Percentiles rank a stretch among this genome's conserved stretches.
These are phyloP conservation scores for Tetrahymena thermophila DNA, from an alignment of 73 alveolate species.

Conservation along the genomic window DNA sequence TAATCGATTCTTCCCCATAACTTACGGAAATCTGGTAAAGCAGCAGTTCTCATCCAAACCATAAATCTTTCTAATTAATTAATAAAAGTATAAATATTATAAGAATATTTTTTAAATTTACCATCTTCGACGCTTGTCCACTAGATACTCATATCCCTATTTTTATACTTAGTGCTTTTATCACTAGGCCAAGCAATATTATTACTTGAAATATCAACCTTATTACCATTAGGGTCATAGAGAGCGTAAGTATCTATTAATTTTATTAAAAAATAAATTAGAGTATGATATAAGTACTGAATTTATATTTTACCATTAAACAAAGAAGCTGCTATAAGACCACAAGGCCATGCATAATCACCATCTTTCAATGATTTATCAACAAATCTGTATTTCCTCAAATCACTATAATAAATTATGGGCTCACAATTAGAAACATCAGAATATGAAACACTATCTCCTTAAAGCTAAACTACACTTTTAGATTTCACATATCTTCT, in stretches of 20 bases:
- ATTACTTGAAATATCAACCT: slow-evolving; percentile 4
- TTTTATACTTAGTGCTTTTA: slow-evolving; percentile 64
- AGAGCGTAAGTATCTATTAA: not conserved
- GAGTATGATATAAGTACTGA: not conserved
- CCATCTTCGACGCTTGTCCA: slow-evolving; percentile 69
- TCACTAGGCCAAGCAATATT: slow-evolving; percentile 84
- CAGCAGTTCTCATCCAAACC: slow-evolving; percentile 93
- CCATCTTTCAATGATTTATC: slow-evolving; percentile 16
- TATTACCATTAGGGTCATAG: not conserved
- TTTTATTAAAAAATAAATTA: not conserved
- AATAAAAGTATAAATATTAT: too few relatives aligned
- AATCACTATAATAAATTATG: slow-evolving; percentile 46
- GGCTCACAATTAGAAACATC: slow-evolving; percentile 68
- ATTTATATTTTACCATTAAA: slow-evolving; percentile 61
- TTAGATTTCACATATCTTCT: slow-evolving; percentile 74
- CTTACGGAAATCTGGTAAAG: slow-evolving; percentile 79
- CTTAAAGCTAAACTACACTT: slow-evolving; percentile 61
- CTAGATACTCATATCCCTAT: slow-evolving; percentile 11
- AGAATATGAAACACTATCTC: slow-evolving; percentile 32
- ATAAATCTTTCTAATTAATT: slow-evolving; percentile 58
- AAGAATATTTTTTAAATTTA: not conserved
- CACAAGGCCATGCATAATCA: slow-evolving; percentile 82
- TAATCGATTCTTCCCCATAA: slow-evolving; percentile 77
- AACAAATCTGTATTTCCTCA: slow-evolving; percentile 37
- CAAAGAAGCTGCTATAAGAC: slow-evolving; percentile 68